Evolutionary conservation across 106 monocot species (phyloP), one percentile per base, ranked within the genome.

Genomic region (Acorus calamus): DNA sequence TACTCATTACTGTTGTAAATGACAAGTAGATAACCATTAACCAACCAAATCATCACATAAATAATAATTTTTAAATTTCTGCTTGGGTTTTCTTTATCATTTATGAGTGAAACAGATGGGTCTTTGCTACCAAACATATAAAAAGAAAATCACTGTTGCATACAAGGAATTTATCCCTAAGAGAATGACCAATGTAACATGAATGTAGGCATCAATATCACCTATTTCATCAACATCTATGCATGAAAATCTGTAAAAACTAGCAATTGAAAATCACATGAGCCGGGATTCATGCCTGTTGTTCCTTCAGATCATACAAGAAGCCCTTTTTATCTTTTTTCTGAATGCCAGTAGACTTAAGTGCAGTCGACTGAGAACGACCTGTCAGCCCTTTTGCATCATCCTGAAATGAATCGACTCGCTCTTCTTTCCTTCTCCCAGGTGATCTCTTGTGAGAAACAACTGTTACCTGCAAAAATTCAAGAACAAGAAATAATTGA

Each of bases 261-360:
- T 6, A 11, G 8, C 44, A 57, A 44, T 42, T 3, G 61, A 44
- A 55, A 10, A 5, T 12, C 7, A 60, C 28, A 28, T 28, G 2
- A 66, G 53, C 13, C 7, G 4, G 46, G 11, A 53, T 50, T 11
- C 48, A 62, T 71, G 50, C 85, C 77, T 80, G 80, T 48, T 78
- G 78, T 9, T 87, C 87, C 47, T 77, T 78, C 47, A 79, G 66
- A 70, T 88, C 84, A 63, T 70, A 82, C 11, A 70, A 64, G 14
- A 63, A 60, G 2, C 73, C 82, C 46, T 73, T 73, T 62, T 66
- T 84, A 43, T 85, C 84, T 68, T 75, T 87, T 71, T 80, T 83
- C 67, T 78, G 70, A 59, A 56, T 41, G 5, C 76, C 86, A 42
- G 61, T 49, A 2, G 87, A 80, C 76, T 70, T 81, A 57, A 86